phyloP scores from a whole-genome alignment of 495 filamentous ascomycete genomes.

The Thermothielavioides terrestris region DNA sequence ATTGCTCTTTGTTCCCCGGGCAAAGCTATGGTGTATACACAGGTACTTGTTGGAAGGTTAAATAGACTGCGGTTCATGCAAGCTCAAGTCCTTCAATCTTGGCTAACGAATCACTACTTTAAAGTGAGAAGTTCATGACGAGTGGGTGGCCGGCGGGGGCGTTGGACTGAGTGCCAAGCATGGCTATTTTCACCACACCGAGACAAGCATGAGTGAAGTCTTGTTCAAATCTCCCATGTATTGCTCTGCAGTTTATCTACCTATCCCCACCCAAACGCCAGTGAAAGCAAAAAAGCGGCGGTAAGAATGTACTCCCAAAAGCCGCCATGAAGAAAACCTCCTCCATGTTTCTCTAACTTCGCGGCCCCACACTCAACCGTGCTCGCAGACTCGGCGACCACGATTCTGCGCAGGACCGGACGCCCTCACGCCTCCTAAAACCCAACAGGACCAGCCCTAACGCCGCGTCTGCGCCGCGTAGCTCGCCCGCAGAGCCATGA shows the following conservation, averaged over 20 bases:
- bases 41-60: neutral
- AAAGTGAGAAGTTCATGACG: too few species aligned
- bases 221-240: neutral
- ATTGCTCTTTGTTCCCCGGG: too few species aligned
- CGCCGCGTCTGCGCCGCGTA: conserved; percentile 12
- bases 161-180: too few species aligned
- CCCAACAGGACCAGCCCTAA: conserved; percentile 2
- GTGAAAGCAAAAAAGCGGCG: neutral
- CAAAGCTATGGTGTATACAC: neutral
- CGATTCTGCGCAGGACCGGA: too few species aligned
- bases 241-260: neutral
- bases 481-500: conserved; percentile 52
- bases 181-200: too few species aligned
- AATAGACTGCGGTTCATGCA: neutral
- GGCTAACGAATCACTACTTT: neutral
- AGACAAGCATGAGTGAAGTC: neutral
- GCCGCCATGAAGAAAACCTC: too few species aligned
- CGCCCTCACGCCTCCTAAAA: too few species aligned
- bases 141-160: too few species aligned
- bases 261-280: neutral
- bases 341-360: too few species aligned
- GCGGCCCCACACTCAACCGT: too few species aligned
- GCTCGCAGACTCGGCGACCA: too few species aligned
- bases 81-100: neutral
- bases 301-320: neutral